Percentiles rank a stretch among this genome's conserved stretches.
Conservation (phyloP, 768 basidiomycete species). For the Psilocybe subaeruginosa region DNA sequence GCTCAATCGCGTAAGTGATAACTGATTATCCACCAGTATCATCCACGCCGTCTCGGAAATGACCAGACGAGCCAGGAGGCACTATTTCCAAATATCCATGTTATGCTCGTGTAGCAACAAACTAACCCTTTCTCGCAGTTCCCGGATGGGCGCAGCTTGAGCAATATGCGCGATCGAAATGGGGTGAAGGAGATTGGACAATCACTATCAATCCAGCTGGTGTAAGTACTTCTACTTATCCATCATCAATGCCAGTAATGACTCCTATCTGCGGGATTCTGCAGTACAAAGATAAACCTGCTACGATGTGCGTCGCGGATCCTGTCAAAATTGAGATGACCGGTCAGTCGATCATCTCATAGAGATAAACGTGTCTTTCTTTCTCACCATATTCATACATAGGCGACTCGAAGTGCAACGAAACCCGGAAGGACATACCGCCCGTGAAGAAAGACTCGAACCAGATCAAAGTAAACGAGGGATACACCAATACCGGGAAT, state of each 20-base stretch:
- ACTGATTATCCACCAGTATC: too few relatives aligned
- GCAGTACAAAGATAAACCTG: constrained; percentile 29
- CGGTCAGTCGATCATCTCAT: constrained; percentile 13
- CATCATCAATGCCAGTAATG: background rate
- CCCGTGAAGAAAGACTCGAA: constrained; percentile 20
- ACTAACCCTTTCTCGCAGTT: constrained; percentile 12
- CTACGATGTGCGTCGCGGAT: constrained; percentile 27
- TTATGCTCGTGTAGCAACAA: too few relatives aligned
- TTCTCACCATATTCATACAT: background rate
- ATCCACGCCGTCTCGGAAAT: too few relatives aligned
- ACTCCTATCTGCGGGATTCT: background rate
- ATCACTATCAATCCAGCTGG: constrained; percentile 27
- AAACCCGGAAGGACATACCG: constrained; percentile 23
- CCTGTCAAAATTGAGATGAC: constrained; percentile 16
- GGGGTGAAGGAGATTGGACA: constrained; percentile 27
- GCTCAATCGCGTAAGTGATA: constrained; percentile 19
- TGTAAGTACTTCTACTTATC: constrained; percentile 14
- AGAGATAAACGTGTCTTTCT: background rate
- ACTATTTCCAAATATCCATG: too few relatives aligned
- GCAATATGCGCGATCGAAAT: constrained; percentile 24
- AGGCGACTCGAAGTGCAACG: constrained; percentile 23
- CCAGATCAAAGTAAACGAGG: constrained; percentile 26
- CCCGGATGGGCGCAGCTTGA: constrained; percentile 27
- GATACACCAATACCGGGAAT: constrained; percentile 25
- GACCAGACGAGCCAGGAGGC: too few relatives aligned